These are phyloP conservation scores for Fraxinus albicans DNA, from an alignment of 305 asterid genomes.

Conservation along the genomic window DNA sequence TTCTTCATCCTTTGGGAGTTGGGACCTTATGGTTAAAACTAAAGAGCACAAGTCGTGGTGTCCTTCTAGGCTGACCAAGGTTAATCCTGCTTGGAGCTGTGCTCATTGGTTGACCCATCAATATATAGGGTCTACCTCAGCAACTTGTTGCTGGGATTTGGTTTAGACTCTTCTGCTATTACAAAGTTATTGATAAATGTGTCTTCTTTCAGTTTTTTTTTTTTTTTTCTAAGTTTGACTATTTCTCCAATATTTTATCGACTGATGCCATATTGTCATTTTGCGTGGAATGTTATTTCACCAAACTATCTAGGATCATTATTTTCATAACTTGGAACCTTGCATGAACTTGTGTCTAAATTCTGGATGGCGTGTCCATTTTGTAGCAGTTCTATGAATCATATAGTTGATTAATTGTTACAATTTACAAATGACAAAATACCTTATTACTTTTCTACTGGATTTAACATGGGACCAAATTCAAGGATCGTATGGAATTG, in stretches of 20 bases:
- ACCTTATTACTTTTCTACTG: not conserved
- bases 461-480: not conserved
- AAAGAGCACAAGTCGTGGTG: not conserved
- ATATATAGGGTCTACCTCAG: not conserved
- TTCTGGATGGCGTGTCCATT: not conserved
- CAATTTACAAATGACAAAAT: not conserved
- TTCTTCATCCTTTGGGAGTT: not conserved
- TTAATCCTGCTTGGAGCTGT: not conserved
- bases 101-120: not conserved
- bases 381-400: slow-evolving; percentile 13
- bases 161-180: not conserved
- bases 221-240: not conserved
- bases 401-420: slow-evolving; percentile 1
- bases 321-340: not conserved
- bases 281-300: not conserved
- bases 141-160: not conserved
- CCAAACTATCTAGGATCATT: not conserved
- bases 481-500: not conserved
- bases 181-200: not conserved
- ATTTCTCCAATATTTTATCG: not conserved
- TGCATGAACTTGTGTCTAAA: slow-evolving; percentile 19
- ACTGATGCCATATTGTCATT: slow-evolving; percentile 3
- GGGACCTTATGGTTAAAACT: not conserved
- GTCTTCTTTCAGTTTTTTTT: not conserved
- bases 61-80: not conserved